Evolutionary conservation across 2,329 filamentous ascomycete genomes (phyloP), one percentile per base, ranked within the genome.

Genomic region (Ophiostoma ips): DNA sequence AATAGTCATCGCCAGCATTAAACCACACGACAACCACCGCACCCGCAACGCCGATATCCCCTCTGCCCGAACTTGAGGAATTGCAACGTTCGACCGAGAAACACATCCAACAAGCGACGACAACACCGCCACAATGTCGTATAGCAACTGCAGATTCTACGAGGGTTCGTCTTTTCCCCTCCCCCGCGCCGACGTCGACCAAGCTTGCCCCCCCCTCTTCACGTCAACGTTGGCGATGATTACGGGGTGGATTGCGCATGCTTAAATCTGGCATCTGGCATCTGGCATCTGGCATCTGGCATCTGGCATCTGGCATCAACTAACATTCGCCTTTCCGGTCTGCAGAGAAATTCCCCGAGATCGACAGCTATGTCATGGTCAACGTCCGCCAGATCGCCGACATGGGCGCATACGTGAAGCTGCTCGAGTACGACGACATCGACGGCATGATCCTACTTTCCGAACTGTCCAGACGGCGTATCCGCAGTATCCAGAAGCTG

Each of bases 281-380:
- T 28, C 8, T 8, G 12, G 21, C 40, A 30, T 30, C 40, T n/a
- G n/a, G n/a, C n/a, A n/a, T n/a, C n/a, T n/a, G n/a, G n/a, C n/a
- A n/a, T n/a, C n/a, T n/a, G n/a, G 24, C 24, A 28, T 28, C 8
- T 8, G 12, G 21, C 40, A 30, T 30, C 40, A 12, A 15, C 40
- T 43, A 30, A 43, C 15, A 2, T 5, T 15, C 8, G 28, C 38
- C 16, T 43, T 43, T 45, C 13, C 33, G 15, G 33, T 12, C 5
- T 71, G 24, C 50, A 58, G 76, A 80, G 56, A 80, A 81, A 64
- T 94, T 84, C 65, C 88, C 88, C 53, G 92, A 96, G 77, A 90
- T 98, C 66, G 92, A 98, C 72, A 94, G 87, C 76, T 96, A 95
- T 71, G 94, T 98, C 66, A 98, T 98, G 92, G 92, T 98, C 67